Evolutionary conservation across 768 basidiomycete species (phyloP), one percentile per base, ranked within the genome.

Genomic region (Fomitopsis serialis): DNA sequence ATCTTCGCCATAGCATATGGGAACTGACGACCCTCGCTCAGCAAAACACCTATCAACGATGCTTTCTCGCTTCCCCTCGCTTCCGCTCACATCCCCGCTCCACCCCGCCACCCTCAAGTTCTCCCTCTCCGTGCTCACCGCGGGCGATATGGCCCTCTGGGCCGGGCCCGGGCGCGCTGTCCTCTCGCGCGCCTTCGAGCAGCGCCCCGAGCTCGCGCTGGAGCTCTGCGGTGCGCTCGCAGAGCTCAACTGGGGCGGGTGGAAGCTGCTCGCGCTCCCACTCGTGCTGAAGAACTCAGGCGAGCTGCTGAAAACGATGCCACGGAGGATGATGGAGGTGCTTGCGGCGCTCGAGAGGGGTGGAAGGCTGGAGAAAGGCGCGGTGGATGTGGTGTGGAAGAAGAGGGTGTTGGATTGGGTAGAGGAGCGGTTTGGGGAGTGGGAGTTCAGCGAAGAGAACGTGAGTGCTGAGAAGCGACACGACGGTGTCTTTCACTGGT

Each of bases 211-310:
- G 7, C 81, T 87, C 54, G 80, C 78, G 1, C 56, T 82, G 2
- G 74, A 76, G 27, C 68, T 92, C 4, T 76, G 81, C 25, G 82
- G 84, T 0, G 71, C 78, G 4, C 76, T 92, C 7, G 76, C 83
- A 2, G 83, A 85, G 45, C 67, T 84, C 4, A 74, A 74, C 0
- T 92, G 89, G 87, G 80, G 81, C 19, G 90, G 88, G 2, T 92
- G 88, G 88, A 88, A 82, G 63, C 71, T 81, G 29, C 66, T 90
- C 10, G 86, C 78, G 13, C 63, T 85, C 2, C 85, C 88, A 1
- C 66, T 75, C 12, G 62, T 89, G n/a, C 60, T 82, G 13, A 80
- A 79, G 58, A 70, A 72, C 27, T 79, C 78, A 1, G 68, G 72
- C 3, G 73, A 72, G 45, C 61, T 84, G 21, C 60, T 83, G 13